Evolutionary conservation across 352 stramenopile genomes (phyloP).

Genomic region (Globisporangium cylindrosporum): DNA sequence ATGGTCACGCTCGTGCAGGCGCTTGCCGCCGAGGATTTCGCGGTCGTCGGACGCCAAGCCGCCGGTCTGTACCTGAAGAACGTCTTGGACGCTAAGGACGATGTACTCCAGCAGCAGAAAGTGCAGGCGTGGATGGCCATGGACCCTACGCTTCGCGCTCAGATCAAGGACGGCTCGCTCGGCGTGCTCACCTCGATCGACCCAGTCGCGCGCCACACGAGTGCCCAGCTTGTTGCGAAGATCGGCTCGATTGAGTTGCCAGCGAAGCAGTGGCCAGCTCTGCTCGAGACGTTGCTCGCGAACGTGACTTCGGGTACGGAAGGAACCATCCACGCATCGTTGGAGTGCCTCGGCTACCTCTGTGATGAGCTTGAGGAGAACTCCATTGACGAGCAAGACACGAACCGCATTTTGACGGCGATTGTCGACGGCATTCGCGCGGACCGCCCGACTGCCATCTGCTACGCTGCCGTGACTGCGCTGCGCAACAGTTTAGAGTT

Average conservation of each 20-base stretch:
- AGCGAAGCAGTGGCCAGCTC: conserved; percentile 92
- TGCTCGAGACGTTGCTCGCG: conserved; percentile 90
- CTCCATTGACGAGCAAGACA: conserved; percentile 76
- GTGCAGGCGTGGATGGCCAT: conserved; percentile 77
- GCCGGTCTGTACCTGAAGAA: conserved; percentile 87
- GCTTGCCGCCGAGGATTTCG: conserved; percentile 74
- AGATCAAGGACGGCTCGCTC: conserved; percentile 80
- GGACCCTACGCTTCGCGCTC: conserved; percentile 53
- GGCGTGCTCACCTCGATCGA: conserved; percentile 62
- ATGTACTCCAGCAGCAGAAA: conserved; percentile 77
- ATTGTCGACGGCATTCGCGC: conserved; percentile 96
- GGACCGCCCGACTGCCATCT: conserved; percentile 85
- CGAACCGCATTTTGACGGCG: conserved; percentile 95
- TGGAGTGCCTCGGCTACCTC: conserved; percentile 84
- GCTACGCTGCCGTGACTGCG: conserved; percentile 90
- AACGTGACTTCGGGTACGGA: conserved; percentile 90
- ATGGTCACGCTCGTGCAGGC: conserved; percentile 84
- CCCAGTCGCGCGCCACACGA: conserved; percentile 73
- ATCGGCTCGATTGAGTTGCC: conserved; percentile 93
- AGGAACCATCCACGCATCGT: conserved; percentile 88
- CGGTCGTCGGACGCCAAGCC: conserved; percentile 68
- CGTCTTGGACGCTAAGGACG: conserved; percentile 83
- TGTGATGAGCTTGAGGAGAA: conserved; percentile 81
- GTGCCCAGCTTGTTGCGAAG: conserved; percentile 92
- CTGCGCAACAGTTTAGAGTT: conserved; percentile 96